Evolutionary conservation across 2,329 filamentous ascomycete genomes (phyloP), one percentile per base, ranked within the genome.

Genomic region (Cercospora sp.): DNA sequence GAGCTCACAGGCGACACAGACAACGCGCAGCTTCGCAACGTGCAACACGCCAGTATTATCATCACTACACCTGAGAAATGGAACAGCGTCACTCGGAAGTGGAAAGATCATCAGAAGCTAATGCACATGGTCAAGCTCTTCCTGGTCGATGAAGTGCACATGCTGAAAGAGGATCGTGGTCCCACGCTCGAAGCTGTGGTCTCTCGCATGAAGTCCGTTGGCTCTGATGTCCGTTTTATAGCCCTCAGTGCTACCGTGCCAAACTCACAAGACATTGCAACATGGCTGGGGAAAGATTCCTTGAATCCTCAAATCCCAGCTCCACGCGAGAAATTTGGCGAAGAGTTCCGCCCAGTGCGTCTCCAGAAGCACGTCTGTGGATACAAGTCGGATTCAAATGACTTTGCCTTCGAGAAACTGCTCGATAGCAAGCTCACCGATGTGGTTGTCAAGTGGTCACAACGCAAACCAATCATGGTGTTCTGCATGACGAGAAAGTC

Each of bases 31-130:
- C 83, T 93, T 67, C 83, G 84, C 23, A 87, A 85, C 64, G 90
- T 94, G 5, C 89, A 92, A 68, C 87, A 84, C 72, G 92, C 92
- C 3, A 89, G 89, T 58, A 91, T 96, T 70, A 94, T 96, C 72
- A 86, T 96, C 69, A 95, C 93, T 0, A 96, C 92, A 0, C 92
- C 93, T 0, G 92, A 96, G 79, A 96, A 96, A 75, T 96, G 92
- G 92, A 92, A 96, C 76, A 94, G 91, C 68, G 89, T 95, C 77
- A 96, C 93, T 0, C 85, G 92, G 18, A 94, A 92, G 75, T 96
- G 93, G 93, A 88, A 89, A 72, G 92, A 96, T 73, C 90, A 96
- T 74, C 85, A 86, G 63, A 90, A 85, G 70, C 81, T 96, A 18
- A 87, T 96, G 79, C 86, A 90, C 67, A 83, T 94, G 69, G 87